phyloP scores from a whole-genome alignment of 2,329 filamentous ascomycete species.

The Lachnellula arida region DNA sequence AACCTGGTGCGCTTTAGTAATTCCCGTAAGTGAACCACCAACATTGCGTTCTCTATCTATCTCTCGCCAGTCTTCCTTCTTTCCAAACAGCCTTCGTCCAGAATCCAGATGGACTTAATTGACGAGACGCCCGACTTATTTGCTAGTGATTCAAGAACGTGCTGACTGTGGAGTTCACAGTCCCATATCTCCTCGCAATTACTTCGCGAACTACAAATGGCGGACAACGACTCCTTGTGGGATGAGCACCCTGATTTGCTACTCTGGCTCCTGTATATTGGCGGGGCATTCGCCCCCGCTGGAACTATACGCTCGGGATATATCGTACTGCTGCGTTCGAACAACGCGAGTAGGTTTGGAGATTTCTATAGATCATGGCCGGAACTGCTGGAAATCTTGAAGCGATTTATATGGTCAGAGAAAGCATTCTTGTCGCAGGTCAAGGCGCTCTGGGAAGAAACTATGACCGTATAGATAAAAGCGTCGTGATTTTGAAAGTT shows the following conservation, averaged over 20 bases:
- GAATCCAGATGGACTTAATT: background rate
- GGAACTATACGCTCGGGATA: conserved; percentile 31
- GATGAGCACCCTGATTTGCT: conserved; percentile 32
- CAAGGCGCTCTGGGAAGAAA: conserved; percentile 33
- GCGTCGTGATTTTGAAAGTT: too few species aligned
- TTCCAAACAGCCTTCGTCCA: background rate
- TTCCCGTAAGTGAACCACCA: conserved; percentile 35
- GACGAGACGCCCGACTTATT: too few species aligned
- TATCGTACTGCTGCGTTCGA: conserved; percentile 22
- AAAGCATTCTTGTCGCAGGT: conserved; percentile 32
- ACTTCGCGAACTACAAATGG: conserved; percentile 31
- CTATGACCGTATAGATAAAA: too few species aligned
- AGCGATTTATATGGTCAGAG: conserved; percentile 39
- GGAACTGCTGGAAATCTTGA: conserved; percentile 30
- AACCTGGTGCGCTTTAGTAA: conserved; percentile 35
- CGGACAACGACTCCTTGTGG: conserved; percentile 31
- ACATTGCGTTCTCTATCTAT: conserved; percentile 3
- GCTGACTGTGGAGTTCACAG: conserved; percentile 23
- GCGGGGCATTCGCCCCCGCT: conserved; percentile 35
- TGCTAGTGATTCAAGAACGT: background rate
- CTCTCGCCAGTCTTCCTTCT: background rate
- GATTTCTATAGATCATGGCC: conserved; percentile 31
- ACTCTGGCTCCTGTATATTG: conserved; percentile 36
- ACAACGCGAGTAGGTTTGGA: conserved; percentile 14
- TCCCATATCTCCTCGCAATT: conserved; percentile 31